These are phyloP conservation scores for Paracamarosporium sp. DNA, from an alignment of 2,329 filamentous ascomycete species.

Conservation along the genomic window DNA sequence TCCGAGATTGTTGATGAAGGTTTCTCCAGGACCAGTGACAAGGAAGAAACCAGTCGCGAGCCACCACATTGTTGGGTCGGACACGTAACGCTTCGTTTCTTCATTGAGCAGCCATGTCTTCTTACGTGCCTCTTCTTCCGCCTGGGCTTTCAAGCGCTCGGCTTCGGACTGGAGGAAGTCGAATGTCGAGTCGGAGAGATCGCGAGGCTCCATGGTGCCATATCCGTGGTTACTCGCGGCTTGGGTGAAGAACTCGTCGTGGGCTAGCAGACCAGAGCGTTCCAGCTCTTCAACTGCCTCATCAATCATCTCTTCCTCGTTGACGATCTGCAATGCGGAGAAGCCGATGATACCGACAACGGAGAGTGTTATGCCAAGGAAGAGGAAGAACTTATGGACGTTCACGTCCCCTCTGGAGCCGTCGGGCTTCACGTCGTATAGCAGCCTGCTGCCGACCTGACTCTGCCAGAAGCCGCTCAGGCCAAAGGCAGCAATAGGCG, in stretches of 20 bases:
- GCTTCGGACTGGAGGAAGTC: constrained; percentile 54
- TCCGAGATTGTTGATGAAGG: constrained; percentile 96
- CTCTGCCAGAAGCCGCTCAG: constrained; percentile 96
- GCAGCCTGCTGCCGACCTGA: constrained; percentile 79
- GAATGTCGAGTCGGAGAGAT: constrained; percentile 55
- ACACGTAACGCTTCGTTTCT: constrained; percentile 83
- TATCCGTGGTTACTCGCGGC: constrained; percentile 64
- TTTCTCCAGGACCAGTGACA: constrained; percentile 92
- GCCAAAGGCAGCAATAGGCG: constrained; percentile 91
- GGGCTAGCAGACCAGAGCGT: constrained; percentile 80
- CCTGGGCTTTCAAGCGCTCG: constrained; percentile 53
- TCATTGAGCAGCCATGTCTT: constrained; percentile 92
- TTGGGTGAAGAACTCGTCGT: constrained; percentile 74
- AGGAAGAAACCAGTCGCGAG: constrained; percentile 91
- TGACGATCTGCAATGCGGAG: constrained; percentile 77
- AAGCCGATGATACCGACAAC: constrained; percentile 75
- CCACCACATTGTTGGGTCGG: constrained; percentile 94
- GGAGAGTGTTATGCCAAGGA: constrained; percentile 76
- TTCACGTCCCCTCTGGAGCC: constrained; percentile 67
- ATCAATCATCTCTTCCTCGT: constrained; percentile 87
- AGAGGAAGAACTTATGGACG: constrained; percentile 88
- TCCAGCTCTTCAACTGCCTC: constrained; percentile 91
- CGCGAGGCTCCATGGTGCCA: constrained; percentile 63
- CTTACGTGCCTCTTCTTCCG: constrained; percentile 69
- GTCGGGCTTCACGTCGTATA: constrained; percentile 72